Evolutionary conservation across 805 yeast species (phyloP).

Genomic region (Candida sonorensis): DNA sequence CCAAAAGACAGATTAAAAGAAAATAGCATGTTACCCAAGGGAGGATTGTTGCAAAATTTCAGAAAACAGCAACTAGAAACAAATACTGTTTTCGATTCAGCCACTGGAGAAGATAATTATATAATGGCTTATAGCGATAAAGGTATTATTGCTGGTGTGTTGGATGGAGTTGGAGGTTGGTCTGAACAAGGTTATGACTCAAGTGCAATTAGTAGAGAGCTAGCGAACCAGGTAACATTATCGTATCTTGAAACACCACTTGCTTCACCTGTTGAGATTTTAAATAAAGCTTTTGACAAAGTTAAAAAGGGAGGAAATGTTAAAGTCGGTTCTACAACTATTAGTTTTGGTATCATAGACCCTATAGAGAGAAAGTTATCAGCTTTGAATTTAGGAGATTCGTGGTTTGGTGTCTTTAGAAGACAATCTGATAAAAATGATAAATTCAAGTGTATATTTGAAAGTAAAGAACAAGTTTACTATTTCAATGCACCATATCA

Average conservation of each 20-base stretch:
- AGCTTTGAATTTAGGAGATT: constrained; percentile 86
- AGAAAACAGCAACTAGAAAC: constrained; percentile 18
- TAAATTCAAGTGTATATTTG: constrained; percentile 42
- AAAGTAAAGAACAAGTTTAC: constrained; percentile 75
- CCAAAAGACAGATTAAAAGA: constrained; percentile 58
- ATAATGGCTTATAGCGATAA: constrained; percentile 43
- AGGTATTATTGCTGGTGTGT: constrained; percentile 62
- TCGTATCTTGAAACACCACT: constrained; percentile 20
- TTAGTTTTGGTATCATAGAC: constrained; percentile 71
- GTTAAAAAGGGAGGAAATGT: constrained; percentile 52
- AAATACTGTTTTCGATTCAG: constrained; percentile 33
- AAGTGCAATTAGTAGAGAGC: constrained; percentile 75
- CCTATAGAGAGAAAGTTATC: constrained; percentile 43
- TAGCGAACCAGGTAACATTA: constrained; percentile 51
- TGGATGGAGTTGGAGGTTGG: constrained; percentile 99
- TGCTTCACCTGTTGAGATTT: constrained; percentile 39
- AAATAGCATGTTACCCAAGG: constrained; percentile 24
- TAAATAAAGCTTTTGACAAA: constrained; percentile 49
- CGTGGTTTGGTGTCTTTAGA: constrained; percentile 88
- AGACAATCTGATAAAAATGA: constrained; percentile 12
- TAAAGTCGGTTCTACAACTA: constrained; percentile 90
- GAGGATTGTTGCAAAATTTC: constrained; percentile 22
- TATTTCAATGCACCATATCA: constrained; percentile 92
- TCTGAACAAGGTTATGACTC: constrained; percentile 87
- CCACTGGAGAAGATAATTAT: constrained; percentile 75